A percentile compares a stretch with the other conserved stretches of the same genome.
These are phyloP conservation scores for Russula foetens DNA, from an alignment of 768 basidiomycete genomes.

Conservation along the genomic window DNA sequence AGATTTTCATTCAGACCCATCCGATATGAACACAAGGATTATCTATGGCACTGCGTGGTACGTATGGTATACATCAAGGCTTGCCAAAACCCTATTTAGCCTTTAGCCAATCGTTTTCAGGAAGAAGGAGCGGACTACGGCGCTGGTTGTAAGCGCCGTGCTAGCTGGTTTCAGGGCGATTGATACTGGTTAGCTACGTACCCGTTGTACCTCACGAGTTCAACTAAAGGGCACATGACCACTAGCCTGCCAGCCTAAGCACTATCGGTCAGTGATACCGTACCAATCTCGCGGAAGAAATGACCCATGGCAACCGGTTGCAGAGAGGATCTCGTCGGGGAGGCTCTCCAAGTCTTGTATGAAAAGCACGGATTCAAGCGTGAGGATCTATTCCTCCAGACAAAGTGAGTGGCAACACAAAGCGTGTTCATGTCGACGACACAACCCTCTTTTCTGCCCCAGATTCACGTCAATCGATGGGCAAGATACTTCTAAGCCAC, in stretches of 20 bases:
- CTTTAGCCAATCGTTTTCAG: conserved; percentile 32
- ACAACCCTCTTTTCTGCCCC: background rate
- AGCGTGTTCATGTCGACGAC: background rate
- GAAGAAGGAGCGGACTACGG: conserved; percentile 68
- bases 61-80: background rate
- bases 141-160: conserved; percentile 64
- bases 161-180: conserved; percentile 72
- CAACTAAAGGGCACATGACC: background rate
- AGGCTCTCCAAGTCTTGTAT: conserved; percentile 51
- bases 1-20: background rate
- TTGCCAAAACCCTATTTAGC: background rate
- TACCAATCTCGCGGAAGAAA: background rate
- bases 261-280: conserved; percentile 43
- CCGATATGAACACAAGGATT: conserved; percentile 32
- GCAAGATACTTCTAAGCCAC: conserved; percentile 59
- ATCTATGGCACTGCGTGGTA: conserved; percentile 62
- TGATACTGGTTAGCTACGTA: conserved; percentile 66
- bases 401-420: conserved; percentile 44
- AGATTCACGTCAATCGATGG: conserved; percentile 71
- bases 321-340: conserved; percentile 66
- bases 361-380: conserved; percentile 54
- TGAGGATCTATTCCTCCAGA: conserved; percentile 69
- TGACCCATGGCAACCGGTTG: background rate
- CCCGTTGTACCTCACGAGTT: background rate
- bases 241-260: conserved; percentile 62